These are phyloP conservation scores for Hippophae gyantsensis DNA, from an alignment of 306 rosid genomes.

Conservation along the genomic window DNA sequence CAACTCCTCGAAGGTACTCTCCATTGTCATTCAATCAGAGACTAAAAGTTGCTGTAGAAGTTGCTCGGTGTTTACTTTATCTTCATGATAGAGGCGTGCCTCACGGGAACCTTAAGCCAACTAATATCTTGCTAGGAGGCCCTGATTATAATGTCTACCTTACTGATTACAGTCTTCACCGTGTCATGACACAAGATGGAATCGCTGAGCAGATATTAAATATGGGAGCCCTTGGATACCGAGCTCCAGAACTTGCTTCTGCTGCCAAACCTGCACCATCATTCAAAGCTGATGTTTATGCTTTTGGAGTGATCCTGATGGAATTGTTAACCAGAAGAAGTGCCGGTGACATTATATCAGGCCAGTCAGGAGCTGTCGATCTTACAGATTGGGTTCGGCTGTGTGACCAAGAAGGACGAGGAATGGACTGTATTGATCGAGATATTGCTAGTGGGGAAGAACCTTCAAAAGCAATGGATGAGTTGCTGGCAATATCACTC, in stretches of 20 bases:
- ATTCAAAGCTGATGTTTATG: slow-evolving; percentile 89
- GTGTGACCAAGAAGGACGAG: slow-evolving; percentile 70
- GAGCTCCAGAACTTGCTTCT: slow-evolving; percentile 87
- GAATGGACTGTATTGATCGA: slow-evolving; percentile 79
- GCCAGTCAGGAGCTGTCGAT: slow-evolving; percentile 74
- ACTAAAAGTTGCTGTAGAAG: slow-evolving; percentile 89
- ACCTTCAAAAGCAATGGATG: slow-evolving; percentile 68
- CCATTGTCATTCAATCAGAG: slow-evolving; percentile 73
- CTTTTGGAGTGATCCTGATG: slow-evolving; percentile 77
- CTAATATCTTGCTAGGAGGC: slow-evolving; percentile 79
- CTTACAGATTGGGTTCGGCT: slow-evolving; percentile 81
- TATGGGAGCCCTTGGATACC: slow-evolving; percentile 83
- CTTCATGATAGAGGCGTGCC: slow-evolving; percentile 99
- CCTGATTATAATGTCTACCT: slow-evolving; percentile 77
- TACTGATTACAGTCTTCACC: slow-evolving; percentile 92
- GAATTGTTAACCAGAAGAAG: slow-evolving; percentile 90
- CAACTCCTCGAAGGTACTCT: slow-evolving; percentile 82
- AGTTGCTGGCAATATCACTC: slow-evolving; percentile 66
- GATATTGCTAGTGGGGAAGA: slow-evolving; percentile 86
- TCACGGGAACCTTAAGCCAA: slow-evolving; percentile 92
- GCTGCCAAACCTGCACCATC: slow-evolving; percentile 90
- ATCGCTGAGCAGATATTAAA: slow-evolving; percentile 89
- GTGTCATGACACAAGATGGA: slow-evolving; percentile 95
- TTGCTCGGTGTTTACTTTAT: slow-evolving; percentile 96
- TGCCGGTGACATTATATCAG: slow-evolving; percentile 83